Conservation (phyloP, 306 rosid species). For the Cyamopsis tetragonoloba region DNA sequence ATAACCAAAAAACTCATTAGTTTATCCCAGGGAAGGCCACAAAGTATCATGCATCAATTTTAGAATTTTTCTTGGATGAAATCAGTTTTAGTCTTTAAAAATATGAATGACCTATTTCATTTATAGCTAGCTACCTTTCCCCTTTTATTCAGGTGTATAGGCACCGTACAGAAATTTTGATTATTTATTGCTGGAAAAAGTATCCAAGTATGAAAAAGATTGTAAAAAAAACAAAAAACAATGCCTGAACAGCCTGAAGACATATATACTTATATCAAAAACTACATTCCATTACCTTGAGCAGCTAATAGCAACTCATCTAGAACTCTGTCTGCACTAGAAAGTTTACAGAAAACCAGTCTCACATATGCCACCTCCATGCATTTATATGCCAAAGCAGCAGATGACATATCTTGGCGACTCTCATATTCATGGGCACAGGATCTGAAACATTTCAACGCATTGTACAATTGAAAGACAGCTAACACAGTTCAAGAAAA, state of each 20-base stretch:
- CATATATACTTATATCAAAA: slow-evolving; percentile 19
- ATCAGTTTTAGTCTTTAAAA: background rate
- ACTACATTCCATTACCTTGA: slow-evolving; percentile 55
- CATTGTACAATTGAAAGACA: slow-evolving; percentile 7
- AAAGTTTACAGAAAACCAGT: slow-evolving; percentile 55
- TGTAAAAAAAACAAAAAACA: slow-evolving; percentile 12
- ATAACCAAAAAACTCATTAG: too few species aligned
- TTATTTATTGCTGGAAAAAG: slow-evolving; percentile 9
- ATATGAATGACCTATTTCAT: slow-evolving; percentile 14
- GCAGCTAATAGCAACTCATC: slow-evolving; percentile 62
- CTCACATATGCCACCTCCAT: slow-evolving; percentile 83
- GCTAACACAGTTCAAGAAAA: slow-evolving; percentile 3
- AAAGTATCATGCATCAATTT: background rate
- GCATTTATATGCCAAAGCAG: slow-evolving; percentile 93
- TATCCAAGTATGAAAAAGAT: slow-evolving; percentile 21
- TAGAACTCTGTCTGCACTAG: slow-evolving; percentile 48
- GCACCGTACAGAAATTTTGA: background rate
- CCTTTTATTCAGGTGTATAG: background rate
- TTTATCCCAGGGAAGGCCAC: too few species aligned
- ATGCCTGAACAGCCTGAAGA: background rate
- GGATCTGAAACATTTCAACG: slow-evolving; percentile 46
- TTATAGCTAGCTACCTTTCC: background rate
- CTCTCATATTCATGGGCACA: slow-evolving; percentile 73
- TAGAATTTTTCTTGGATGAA: background rate
- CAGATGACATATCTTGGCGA: slow-evolving; percentile 64